Evolutionary conservation across 768 basidiomycete species (phyloP), one percentile per base, ranked within the genome.

Genomic region (Suillus subluteus): DNA sequence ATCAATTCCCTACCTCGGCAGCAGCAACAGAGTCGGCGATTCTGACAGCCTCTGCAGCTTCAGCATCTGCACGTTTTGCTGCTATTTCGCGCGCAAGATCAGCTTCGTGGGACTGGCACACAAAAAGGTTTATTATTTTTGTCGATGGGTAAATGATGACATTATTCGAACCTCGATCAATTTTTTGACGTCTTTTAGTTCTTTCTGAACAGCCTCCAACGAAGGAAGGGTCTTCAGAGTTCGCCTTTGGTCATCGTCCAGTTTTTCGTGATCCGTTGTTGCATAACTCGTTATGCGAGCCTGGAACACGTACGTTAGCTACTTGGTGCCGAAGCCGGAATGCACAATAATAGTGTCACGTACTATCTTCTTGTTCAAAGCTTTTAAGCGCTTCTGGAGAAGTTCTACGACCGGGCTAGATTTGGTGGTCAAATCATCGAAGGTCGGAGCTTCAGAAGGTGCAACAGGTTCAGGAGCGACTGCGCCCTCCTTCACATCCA

Each of bases 231-330:
- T 88, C 69, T 87, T 91, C 62, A 96, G 72, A 2, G 85, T 82
- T 41, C 89, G 87, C 69, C 85, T 91, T 79, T 98, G 95, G 78
- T 97, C 96, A 50, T 95, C 92, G 69, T 97, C 94, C 63, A 96
- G 85, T 72, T 91, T 90, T 64, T 89, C 88, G 4, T 84, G 76
- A 35, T 88, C 87, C 23, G 85, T 89, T 4, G 87, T 72, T 38
- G 90, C 86, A 75, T 97, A 96, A 13, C 81, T 79, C 58, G 88
- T 81, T 82, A 94, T 87, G 68, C 95, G 88, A 67, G 84, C 82
- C 96, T 96, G 70, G 46, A 66, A 63, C 67, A 56, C 13, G 65
- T 32, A 62, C 50, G 48, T 62, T 41, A 46, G 18, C 16, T 59
- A 59, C 23, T 13, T 41, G 41, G 26, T 32, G 18, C 11, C 6